Evolutionary conservation across 805 yeast species (phyloP).

Genomic region (Candida koratica): DNA sequence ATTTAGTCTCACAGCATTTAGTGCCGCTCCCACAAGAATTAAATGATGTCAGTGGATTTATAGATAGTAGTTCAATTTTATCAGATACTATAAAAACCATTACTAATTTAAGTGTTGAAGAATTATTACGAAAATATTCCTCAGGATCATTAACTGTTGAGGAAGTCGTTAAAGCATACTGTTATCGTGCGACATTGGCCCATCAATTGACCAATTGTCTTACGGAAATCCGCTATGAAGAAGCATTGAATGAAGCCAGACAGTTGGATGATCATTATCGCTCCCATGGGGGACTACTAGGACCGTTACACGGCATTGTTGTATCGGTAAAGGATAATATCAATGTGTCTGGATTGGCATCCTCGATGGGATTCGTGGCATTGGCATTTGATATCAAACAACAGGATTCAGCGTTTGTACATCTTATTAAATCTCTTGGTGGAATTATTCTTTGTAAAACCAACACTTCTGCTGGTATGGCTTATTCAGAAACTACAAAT

Average conservation of each 20-base stretch:
- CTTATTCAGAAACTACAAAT: conserved; percentile 22
- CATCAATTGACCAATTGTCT: conserved; percentile 49
- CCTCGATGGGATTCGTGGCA: conserved; percentile 20
- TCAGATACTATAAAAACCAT: too few relatives aligned
- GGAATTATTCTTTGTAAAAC: conserved; percentile 21
- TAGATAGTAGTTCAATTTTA: too few relatives aligned
- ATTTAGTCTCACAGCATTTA: too few relatives aligned
- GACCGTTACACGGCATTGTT: conserved; percentile 21
- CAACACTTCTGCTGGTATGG: conserved; percentile 22
- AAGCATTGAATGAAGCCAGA: conserved; percentile 17
- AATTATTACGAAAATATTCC: too few relatives aligned
- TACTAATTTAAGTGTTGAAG: too few relatives aligned
- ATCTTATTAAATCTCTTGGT: conserved; percentile 16
- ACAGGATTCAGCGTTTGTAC: conserved; percentile 9
- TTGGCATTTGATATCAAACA: conserved; percentile 2
- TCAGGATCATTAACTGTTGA: conserved; percentile 24
- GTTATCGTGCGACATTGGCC: conserved; percentile 55
- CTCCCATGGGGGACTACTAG: conserved; percentile 9
- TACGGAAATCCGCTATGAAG: conserved; percentile 32
- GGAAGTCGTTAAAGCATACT: conserved; percentile 51
- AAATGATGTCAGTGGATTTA: too few relatives aligned
- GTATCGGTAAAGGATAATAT: conserved; percentile 23
- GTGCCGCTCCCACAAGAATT: too few relatives aligned
- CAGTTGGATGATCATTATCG: conserved; percentile 16
- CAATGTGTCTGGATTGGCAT: conserved; percentile 18